Evolutionary conservation across 257 asterid genomes (phyloP).

Genomic region (Jaltomata sinuosa): DNA sequence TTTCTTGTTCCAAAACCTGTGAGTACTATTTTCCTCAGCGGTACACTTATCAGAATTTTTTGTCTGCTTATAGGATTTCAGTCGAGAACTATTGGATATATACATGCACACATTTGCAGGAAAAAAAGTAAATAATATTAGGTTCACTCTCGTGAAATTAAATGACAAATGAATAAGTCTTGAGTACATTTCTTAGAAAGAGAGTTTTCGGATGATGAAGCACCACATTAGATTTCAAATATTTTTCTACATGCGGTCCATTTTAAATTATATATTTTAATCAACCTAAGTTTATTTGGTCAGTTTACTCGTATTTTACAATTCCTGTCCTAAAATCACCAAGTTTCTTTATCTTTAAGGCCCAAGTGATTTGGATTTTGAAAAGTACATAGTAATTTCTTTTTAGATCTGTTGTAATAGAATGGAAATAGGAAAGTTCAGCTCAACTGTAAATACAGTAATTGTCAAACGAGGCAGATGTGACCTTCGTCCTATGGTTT

Average conservation of each 20-base stretch:
- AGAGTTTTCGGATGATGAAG: not conserved
- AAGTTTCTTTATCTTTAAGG: not conserved
- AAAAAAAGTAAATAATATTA: not conserved
- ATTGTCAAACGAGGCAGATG: not conserved
- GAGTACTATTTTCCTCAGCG: constrained; percentile 10
- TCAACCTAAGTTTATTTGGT: not conserved
- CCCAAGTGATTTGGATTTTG: not conserved
- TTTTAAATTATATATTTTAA: not conserved
- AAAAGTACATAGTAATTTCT: not conserved
- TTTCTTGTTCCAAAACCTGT: constrained; percentile 58
- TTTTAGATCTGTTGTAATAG: not conserved
- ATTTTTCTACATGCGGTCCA: not conserved
- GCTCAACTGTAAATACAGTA: not conserved
- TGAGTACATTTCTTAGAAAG: not conserved
- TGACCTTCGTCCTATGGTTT: not conserved
- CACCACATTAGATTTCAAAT: not conserved
- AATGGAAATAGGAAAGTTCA: not conserved
- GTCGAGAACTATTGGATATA: not conserved
- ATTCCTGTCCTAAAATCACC: not conserved
- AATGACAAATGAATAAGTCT: not conserved
- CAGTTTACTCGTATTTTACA: not conserved
- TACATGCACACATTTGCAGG: not conserved
- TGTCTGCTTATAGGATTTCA: not conserved
- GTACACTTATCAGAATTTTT: not conserved
- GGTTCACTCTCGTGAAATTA: not conserved